Base-by-base conservation (phyloP, 73 alveolate species). In the Paramecium sexaurelia region DNA sequence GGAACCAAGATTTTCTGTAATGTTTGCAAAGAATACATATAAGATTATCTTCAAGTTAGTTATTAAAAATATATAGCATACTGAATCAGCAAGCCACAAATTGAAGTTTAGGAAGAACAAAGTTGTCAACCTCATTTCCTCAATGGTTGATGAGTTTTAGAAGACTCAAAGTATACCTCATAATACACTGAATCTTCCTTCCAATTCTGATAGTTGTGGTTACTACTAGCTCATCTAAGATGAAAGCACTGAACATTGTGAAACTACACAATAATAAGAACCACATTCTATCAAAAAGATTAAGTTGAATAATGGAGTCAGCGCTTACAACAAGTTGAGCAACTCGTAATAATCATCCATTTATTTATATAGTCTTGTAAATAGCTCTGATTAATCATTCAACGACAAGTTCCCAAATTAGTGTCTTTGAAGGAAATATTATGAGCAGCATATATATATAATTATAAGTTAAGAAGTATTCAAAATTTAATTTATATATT, bases 401-500 rank as follows among this genome's bases (percentile, higher is more conserved):
- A 71, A 71, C 35, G 86, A 71, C 29, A 71, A 35, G 26, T 71
- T 19, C 86, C 35, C 13, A 35, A 71, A 36, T 57, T 17, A 71
- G 86, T 71, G 56, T 36, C 61, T 71, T 71, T 71, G 86, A 71
- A 71, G 86, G n/a, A 33, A 32, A 61, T 29, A 51, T 51, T 61
- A 61, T 61, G 83, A 61, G 83, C 83, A 61, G 83, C 83, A 61
- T 61, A 61, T 61, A 61, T 61, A 61, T 61, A 61, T 61, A 47
- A 47, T n/a, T n/a, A 61, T 61, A 10, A 1, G 26, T 5, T 15
- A 51, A 6, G 22, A 51, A 51, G 24, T 3, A 2, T 15, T 3
- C 26, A 45, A 45, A 1, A 45, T 45, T 45, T 39, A n/a, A n/a
- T n/a, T 45, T 3, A 45, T 7, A 43, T 11, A 43, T 43, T 7